A percentile compares a stretch with the other conserved stretches of the same genome.
phyloP scores from a whole-genome alignment of 257 asterid species.

The Penstemon eatonii region DNA sequence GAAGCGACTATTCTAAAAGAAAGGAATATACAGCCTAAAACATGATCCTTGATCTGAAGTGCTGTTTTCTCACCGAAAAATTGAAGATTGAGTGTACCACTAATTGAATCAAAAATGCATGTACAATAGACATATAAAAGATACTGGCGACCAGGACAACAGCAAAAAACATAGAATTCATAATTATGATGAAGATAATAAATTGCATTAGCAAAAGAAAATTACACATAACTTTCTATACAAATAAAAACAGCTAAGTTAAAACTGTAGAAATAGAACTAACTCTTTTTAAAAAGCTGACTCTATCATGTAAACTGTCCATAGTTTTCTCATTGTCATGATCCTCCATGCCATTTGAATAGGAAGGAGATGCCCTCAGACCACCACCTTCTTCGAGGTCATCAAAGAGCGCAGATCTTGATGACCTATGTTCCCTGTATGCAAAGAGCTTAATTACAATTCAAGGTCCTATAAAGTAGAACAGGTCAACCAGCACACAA shows the following conservation, averaged over 20 bases:
- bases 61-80: not conserved
- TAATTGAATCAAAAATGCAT: not conserved
- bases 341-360: conserved; percentile 63
- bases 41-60: not conserved
- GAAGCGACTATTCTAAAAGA: not conserved
- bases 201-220: not conserved
- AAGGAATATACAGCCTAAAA: not conserved
- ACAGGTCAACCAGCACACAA: not conserved
- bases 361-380: conserved; percentile 62
- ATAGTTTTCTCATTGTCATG: conserved; percentile 69
- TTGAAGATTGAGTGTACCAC: not conserved
- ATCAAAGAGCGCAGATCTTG: conserved; percentile 77
- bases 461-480: no score
- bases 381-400: conserved; percentile 84
- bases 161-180: not conserved
- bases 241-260: not conserved
- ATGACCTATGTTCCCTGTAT: conserved; percentile 72
- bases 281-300: conserved; percentile 80
- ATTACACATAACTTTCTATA: not conserved
- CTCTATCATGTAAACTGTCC: conserved; percentile 86
- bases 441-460: not conserved
- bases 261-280: conserved; percentile 20
- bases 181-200: not conserved
- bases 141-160: not conserved
- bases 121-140: not conserved